Percentiles rank a stretch among this genome's conserved stretches.
Conservation (phyloP, 345 rosid genomes). For the Eucalyptus lansdowneana region DNA sequence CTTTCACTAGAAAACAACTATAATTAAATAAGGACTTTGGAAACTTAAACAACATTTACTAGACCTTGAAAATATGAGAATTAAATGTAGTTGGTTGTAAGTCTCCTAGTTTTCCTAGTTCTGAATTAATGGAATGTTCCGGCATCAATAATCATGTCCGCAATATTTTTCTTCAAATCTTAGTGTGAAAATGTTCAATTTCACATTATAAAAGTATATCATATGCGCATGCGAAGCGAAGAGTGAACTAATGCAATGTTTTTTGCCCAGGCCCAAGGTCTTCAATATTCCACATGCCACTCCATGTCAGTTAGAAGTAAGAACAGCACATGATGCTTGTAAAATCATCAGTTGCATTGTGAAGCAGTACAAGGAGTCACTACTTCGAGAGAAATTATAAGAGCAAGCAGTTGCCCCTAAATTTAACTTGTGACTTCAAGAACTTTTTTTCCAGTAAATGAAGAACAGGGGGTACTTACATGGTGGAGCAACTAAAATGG, state of each 20-base stretch:
- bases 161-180: not conserved
- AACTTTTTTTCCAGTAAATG: not conserved
- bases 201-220: not conserved
- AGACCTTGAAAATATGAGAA: not conserved
- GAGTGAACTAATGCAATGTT: not conserved
- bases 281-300: not conserved
- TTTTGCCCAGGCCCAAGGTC: not conserved
- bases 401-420: not conserved
- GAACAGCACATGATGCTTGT: not conserved
- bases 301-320: not conserved
- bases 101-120: not conserved
- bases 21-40: not conserved
- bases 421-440: not conserved
- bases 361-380: not conserved
- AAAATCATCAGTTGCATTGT: not conserved
- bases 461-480: not conserved
- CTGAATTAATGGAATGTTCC: not conserved
- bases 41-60: not conserved
- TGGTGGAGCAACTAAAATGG: not conserved
- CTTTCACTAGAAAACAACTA: not conserved
- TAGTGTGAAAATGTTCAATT: not conserved
- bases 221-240: not conserved
- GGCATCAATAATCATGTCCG: not conserved
- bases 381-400: not conserved
- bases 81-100: not conserved